Evolutionary conservation across 495 filamentous ascomycete genomes (phyloP), one percentile per base, ranked within the genome.

Genomic region (Antarctomyces pellizariae): DNA sequence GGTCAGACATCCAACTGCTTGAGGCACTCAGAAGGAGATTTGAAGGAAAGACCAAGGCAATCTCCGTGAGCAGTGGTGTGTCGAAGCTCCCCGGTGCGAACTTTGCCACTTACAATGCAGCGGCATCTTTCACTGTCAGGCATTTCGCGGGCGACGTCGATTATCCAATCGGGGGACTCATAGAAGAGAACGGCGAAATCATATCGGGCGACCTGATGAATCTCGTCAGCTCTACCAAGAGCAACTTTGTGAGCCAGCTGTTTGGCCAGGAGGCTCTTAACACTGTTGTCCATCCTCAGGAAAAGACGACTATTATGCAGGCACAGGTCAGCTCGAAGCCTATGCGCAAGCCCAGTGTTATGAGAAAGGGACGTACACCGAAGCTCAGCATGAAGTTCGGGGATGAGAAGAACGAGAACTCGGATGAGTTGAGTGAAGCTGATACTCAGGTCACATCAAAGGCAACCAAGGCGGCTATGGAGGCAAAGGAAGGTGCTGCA

Each of bases 111-210:
- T 63, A 73, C 30, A 78, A 75, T 37, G 59, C 64, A 1, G 58
- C 67, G 0, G 71, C 79, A 5, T 64, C 65, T 9, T 93, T 93
- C 46, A 80, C 79, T 1, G 68, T 97, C 32, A 82, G 75, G 40
- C 86, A 97, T 49, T 97, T 82, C 44, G 83, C 83, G 24, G 86
- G 83, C 14, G 84, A 93, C 45, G 75, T 95, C n/a, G 86, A 97
- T 30, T 97, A 97, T 40, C 67, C 78, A 16, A 62, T 78, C 33
- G 64, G 65, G 34, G 79, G 77, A 9, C 52, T 97, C 16, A 53
- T 92, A 5, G 86, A 97, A 47, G 80, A 89, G 47, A 95, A 95
- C 33, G 80, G 80, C 26, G 86, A 97, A 45, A 67, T 91, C 25
- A 82, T 97, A 36, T 89, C 83, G 10, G 83, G 79, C 13, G 86